Conservation (phyloP, 108 stramenopile species). For the Licmophora abbreviata region DNA sequence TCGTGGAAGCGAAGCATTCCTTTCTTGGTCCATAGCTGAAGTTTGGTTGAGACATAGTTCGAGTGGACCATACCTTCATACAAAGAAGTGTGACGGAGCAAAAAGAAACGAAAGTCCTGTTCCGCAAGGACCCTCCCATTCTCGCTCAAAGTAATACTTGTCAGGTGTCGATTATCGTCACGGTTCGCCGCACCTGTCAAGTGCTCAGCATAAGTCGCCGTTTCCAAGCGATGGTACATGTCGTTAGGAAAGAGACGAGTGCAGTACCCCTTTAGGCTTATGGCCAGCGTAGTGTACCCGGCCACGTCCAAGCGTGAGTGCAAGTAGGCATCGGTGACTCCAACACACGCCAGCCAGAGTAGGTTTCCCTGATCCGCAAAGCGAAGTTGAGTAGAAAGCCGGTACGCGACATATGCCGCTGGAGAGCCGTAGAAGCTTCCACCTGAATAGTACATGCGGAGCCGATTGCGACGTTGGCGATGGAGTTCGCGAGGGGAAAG, state of each 20-base stretch:
- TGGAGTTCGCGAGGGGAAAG: slow-evolving; percentile 50
- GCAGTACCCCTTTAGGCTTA: slow-evolving; percentile 43
- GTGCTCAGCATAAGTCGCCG: slow-evolving; percentile 69
- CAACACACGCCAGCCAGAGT: slow-evolving; percentile 80
- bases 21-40: slow-evolving; percentile 53
- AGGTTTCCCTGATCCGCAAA: slow-evolving; percentile 58
- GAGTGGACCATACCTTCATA: slow-evolving; percentile 76
- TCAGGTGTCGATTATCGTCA: slow-evolving; percentile 16
- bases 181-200: slow-evolving; percentile 16
- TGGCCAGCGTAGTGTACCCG: slow-evolving; percentile 49
- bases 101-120: slow-evolving; percentile 68
- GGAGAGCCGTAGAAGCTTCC: slow-evolving; percentile 72
- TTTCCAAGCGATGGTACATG: slow-evolving; percentile 39
- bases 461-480: slow-evolving; percentile 48
- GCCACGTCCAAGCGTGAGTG: slow-evolving; percentile 60
- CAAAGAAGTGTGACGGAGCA: slow-evolving; percentile 67
- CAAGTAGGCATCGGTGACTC: slow-evolving; percentile 72
- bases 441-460: slow-evolving; percentile 56
- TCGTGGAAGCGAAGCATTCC: slow-evolving; percentile 64
- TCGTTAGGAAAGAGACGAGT: slow-evolving; percentile 58
- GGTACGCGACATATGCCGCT: slow-evolving; percentile 56
- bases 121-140: slow-evolving; percentile 72
- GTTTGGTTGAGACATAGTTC: slow-evolving; percentile 53
- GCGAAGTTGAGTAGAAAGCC: slow-evolving; percentile 48
- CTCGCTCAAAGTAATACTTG: slow-evolving; percentile 58